Evolutionary conservation across 306 rosid species (phyloP).

Genomic region (Acmispon strigosus): DNA sequence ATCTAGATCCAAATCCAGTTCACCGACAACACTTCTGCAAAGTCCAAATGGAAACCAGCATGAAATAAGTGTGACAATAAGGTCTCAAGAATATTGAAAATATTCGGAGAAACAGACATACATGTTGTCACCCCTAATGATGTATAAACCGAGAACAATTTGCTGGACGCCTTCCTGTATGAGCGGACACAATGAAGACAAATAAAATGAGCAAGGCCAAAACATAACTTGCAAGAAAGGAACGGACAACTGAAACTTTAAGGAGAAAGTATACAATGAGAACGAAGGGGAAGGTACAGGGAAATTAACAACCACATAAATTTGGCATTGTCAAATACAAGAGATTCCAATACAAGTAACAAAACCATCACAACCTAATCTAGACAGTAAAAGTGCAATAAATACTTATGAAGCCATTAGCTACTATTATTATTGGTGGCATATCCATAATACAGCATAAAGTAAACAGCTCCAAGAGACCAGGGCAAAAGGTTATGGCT

Average conservation of each 20-base stretch:
- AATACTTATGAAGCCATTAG: no score
- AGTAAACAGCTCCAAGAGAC: background rate
- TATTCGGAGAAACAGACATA: conserved; percentile 21
- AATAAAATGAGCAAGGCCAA: background rate
- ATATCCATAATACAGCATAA: no score
- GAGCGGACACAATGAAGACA: no score
- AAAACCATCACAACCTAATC: no score
- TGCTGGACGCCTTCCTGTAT: conserved; percentile 96
- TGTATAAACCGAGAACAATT: conserved; percentile 86
- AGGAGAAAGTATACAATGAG: background rate
- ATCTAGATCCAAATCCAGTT: conserved; percentile 89
- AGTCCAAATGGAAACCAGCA: conserved; percentile 2
- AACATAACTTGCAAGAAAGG: background rate
- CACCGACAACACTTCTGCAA: conserved; percentile 96
- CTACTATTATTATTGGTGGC: no score
- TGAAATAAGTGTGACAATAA: background rate
- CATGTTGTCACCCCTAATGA: conserved; percentile 97
- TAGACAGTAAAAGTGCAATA: no score
- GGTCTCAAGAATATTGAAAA: background rate
- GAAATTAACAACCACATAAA: no score
- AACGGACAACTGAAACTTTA: background rate
- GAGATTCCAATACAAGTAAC: no score
- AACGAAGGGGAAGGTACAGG: background rate
- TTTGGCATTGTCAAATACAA: no score
- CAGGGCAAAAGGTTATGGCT: background rate